Conservation (phyloP, 768 basidiomycete species). For the Rhodocollybia butyracea region DNA sequence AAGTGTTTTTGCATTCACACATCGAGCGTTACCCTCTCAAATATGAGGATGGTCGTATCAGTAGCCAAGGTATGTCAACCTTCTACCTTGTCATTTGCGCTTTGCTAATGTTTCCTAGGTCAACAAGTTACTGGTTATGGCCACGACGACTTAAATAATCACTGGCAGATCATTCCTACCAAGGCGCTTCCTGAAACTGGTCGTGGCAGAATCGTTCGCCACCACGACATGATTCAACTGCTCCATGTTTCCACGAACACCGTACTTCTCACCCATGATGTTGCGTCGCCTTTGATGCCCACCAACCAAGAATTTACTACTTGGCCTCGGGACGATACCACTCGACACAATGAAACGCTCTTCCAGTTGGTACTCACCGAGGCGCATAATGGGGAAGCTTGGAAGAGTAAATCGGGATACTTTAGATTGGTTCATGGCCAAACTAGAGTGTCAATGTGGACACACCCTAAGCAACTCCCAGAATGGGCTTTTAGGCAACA, state of each 20-base stretch:
- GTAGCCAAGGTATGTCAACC: constrained; percentile 69
- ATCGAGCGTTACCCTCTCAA: constrained; percentile 85
- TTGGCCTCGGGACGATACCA: constrained; percentile 73
- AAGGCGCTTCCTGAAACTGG: constrained; percentile 93
- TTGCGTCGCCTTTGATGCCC: constrained; percentile 94
- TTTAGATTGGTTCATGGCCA: constrained; percentile 88
- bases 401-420: constrained; percentile 92
- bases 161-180: constrained; percentile 94
- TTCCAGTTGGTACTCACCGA: constrained; percentile 78
- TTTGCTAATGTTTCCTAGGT: constrained; percentile 39
- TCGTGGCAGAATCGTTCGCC: constrained; percentile 87
- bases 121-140: constrained; percentile 97
- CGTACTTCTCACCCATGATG: constrained; percentile 90
- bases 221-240: constrained; percentile 86
- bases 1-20: constrained; percentile 93
- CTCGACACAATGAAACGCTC: constrained; percentile 82
- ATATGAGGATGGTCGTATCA: constrained; percentile 94
- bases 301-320: constrained; percentile 99
- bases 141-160: constrained; percentile 91
- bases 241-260: constrained; percentile 84
- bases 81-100: background rate
- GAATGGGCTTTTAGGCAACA: constrained; percentile 98
- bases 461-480: constrained; percentile 78
- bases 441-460: constrained; percentile 94
- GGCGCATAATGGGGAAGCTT: constrained; percentile 73